Evolutionary conservation across 192 early-diverging fungal species (phyloP), one percentile per base, ranked within the genome.

Genomic region (Rhizoclosmatium sp.): DNA sequence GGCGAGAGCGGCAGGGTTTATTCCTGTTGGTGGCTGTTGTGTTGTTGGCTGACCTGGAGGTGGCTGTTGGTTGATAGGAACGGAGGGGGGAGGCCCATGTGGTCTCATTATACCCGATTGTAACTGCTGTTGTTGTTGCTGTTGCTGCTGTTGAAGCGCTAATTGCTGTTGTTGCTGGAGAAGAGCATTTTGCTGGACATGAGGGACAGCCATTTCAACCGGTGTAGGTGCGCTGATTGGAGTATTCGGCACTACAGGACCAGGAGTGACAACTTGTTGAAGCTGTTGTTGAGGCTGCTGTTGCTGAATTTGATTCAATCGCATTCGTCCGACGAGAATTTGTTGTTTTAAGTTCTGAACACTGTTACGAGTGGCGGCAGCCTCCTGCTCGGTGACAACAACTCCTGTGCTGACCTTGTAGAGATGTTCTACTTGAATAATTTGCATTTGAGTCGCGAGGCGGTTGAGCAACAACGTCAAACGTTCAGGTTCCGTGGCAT

Each of bases 361-460:
- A 31, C 4, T 19, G 4, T n/a, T 39, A 14, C 47, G 56, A 3
- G 70, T 71, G 5, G 70, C 54, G 0, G n/a, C 19, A n/a, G 47
- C 9, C 47, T 71, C 70, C 47, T 16, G 21, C 51, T 71, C 70
- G 0, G 49, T 56, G 4, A 71, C 47, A n/a, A 23, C n/a, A 4
- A 23, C 48, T 40, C 70, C 70, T 23, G 49, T 47, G 14, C 40
- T 14, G 12, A 56, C 70, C 40, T 71, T 71, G 40, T 9, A 56
- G 5, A 56, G 4, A 42, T 71, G 70, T 21, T 71, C 70, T 4
- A 71, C 16, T 42, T 71, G 70, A 5, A 58, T 4, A 49, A 71
- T 49, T 58, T 71, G 70, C 10, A 71, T 58, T 58, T 71, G 70
- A 4, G 54, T 58, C 5, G n/a, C 70, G 41, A 71, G 47, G 4